Evolutionary conservation across 768 basidiomycete species (phyloP).

Genomic region (Gyrodon lividus): DNA sequence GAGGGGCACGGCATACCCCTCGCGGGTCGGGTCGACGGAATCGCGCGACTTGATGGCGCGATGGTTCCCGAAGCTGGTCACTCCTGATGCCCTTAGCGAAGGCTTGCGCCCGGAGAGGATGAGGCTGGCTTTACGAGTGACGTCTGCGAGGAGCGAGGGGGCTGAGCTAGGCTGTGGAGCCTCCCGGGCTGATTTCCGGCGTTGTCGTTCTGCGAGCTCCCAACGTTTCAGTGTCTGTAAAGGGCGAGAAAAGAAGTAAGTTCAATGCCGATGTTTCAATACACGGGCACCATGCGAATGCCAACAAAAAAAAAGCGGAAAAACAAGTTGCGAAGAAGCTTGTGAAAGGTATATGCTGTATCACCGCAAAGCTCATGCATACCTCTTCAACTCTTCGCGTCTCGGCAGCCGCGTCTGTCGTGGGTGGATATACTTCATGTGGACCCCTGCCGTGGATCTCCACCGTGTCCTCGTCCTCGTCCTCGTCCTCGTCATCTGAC

Average conservation of each 20-base stretch:
- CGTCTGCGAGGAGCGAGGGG: conserved; percentile 53
- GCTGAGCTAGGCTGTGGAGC: conserved; percentile 32
- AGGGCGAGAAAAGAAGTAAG: not conserved
- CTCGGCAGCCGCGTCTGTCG: conserved; percentile 63
- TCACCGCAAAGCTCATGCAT: conserved; percentile 11
- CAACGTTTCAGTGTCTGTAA: conserved; percentile 70
- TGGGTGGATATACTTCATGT: conserved; percentile 58
- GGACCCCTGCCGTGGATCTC: conserved; percentile 19
- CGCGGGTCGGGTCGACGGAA: conserved; percentile 41
- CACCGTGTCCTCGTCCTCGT: conserved; percentile 26
- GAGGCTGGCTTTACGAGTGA: conserved; percentile 57
- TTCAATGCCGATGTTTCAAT: not conserved
- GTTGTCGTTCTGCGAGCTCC: conserved; percentile 75
- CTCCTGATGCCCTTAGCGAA: conserved; percentile 30
- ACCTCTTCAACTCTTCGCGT: conserved; percentile 74
- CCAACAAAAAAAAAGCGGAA: not conserved
- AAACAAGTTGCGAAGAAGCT: too few species aligned
- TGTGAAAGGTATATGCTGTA: too few species aligned
- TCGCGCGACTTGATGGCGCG: conserved; percentile 51
- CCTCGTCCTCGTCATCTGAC: conserved; percentile 17
- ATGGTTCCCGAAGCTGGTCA: conserved; percentile 38
- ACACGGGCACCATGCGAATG: not conserved
- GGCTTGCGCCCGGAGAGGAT: conserved; percentile 50
- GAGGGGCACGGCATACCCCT: conserved; percentile 44
- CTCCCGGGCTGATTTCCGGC: conserved; percentile 70